Evolutionary conservation across 1,284 basidiomycete genomes (phyloP).

Genomic region (Lignosus rhinocerotis): DNA sequence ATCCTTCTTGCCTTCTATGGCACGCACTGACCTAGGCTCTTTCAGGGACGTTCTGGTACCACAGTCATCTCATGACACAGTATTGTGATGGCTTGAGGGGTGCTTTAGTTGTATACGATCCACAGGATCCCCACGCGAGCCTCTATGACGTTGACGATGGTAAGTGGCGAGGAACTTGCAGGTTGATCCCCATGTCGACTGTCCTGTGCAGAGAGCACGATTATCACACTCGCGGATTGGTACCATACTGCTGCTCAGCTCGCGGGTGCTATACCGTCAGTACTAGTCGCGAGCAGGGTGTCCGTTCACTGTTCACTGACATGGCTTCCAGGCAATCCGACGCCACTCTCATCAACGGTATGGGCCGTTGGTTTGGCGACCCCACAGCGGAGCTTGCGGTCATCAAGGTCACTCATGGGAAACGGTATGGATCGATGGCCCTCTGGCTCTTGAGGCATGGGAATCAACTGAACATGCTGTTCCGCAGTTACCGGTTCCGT

Average conservation of each 20-base stretch:
- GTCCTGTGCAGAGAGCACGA: constrained; percentile 25
- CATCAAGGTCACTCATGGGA: constrained; percentile 33
- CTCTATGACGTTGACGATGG: constrained; percentile 48
- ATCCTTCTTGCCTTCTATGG: constrained; percentile 1
- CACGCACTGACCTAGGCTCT: background rate
- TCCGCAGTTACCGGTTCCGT: constrained; percentile 37
- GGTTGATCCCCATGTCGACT: background rate
- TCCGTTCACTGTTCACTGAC: constrained; percentile 19
- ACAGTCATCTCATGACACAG: constrained; percentile 28
- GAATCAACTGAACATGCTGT: too few relatives aligned
- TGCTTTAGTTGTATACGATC: constrained; percentile 44
- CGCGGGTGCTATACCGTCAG: constrained; percentile 18
- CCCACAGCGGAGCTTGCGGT: constrained; percentile 33
- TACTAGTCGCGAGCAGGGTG: background rate
- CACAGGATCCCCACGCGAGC: constrained; percentile 38
- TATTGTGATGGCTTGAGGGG: constrained; percentile 42
- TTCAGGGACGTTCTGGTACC: constrained; percentile 18
- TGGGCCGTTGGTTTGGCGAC: constrained; percentile 35
- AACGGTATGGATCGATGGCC: constrained; percentile 31
- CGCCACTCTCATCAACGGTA: constrained; percentile 54
- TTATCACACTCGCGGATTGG: constrained; percentile 34
- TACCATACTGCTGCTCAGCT: constrained; percentile 25
- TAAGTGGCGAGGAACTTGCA: constrained; percentile 6
- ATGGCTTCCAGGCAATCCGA: constrained; percentile 17
- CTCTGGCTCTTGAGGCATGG: too few relatives aligned